A percentile compares a stretch with the other conserved stretches of the same genome.
Evolutionary conservation across 1,139 yeast species (phyloP).

Genomic region (Kurtzmaniella natalensis): DNA sequence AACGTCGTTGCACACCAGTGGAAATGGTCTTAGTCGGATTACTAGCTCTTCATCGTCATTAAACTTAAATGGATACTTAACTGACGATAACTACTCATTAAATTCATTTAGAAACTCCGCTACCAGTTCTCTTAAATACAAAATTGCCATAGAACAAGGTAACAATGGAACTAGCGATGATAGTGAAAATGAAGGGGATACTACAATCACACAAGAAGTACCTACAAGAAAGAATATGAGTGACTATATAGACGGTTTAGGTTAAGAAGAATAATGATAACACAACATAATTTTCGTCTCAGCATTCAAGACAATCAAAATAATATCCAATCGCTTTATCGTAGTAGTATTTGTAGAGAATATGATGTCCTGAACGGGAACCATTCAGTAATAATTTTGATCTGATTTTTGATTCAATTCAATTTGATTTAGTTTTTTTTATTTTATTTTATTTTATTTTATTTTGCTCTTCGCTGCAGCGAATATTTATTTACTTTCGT

Average conservation of each 20-base stretch:
- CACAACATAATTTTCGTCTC: too few species aligned
- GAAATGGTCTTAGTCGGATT: conserved; percentile 28
- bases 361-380: too few species aligned
- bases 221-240: conserved; percentile 17
- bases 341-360: too few species aligned
- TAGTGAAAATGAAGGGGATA: conserved; percentile 13
- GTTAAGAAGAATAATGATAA: too few species aligned
- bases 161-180: conserved; percentile 11
- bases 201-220: conserved; percentile 8
- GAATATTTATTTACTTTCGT: too few species aligned
- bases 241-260: conserved; percentile 24
- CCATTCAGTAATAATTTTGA: too few species aligned
- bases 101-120: conserved; percentile 7
- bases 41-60: conserved; percentile 42
- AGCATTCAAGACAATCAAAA: too few species aligned
- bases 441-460: too few species aligned
- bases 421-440: too few species aligned
- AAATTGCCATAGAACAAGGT: conserved; percentile 5
- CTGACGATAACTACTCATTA: conserved; percentile 27
- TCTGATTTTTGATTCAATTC: too few species aligned
- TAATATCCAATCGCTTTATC: too few species aligned
- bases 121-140: conserved; percentile 5
- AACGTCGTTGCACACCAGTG: conserved; percentile 16
- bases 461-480: too few species aligned
- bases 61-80: conserved; percentile 41